A percentile compares a stretch with the other conserved stretches of the same genome.
These are phyloP conservation scores for Cutaneotrichosporon curvatum DNA, from an alignment of 1,284 basidiomycete genomes.

Conservation along the genomic window DNA sequence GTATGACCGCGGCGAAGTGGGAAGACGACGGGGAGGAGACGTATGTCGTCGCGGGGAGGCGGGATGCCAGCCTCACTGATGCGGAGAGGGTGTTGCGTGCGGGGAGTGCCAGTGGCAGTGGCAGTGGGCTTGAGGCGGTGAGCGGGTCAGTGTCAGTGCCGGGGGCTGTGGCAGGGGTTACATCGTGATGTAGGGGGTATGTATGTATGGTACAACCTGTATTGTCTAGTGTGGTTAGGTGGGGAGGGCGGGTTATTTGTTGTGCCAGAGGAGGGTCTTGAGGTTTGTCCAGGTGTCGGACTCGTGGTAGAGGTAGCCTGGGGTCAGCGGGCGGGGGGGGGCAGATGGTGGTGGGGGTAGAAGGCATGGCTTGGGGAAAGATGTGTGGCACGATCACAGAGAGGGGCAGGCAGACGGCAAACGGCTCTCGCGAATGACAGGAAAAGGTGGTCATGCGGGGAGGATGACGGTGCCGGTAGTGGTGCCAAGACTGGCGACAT, in stretches of 20 bases:
- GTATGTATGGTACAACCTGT: background rate
- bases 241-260: constrained; percentile 50
- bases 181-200: constrained; percentile 1
- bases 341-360: background rate
- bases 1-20: constrained; percentile 25
- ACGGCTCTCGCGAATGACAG: no score
- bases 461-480: no score
- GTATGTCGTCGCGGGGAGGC: constrained; percentile 29
- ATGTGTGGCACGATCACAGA: no score
- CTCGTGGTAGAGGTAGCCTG: constrained; percentile 66
- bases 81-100: constrained; percentile 29
- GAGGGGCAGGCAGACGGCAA: no score
- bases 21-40: constrained; percentile 13
- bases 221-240: background rate
- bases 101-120: no score
- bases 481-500: no score
- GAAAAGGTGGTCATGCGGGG: no score
- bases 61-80: constrained; percentile 37
- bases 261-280: constrained; percentile 69
- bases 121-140: no score
- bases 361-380: no score
- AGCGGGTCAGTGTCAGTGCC: no score
- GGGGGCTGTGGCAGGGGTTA: background rate
- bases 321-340: constrained; percentile 1
- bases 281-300: constrained; percentile 66